These are phyloP conservation scores for Monosporascus sp. DNA, from an alignment of 2,329 filamentous ascomycete genomes.

Conservation along the genomic window DNA sequence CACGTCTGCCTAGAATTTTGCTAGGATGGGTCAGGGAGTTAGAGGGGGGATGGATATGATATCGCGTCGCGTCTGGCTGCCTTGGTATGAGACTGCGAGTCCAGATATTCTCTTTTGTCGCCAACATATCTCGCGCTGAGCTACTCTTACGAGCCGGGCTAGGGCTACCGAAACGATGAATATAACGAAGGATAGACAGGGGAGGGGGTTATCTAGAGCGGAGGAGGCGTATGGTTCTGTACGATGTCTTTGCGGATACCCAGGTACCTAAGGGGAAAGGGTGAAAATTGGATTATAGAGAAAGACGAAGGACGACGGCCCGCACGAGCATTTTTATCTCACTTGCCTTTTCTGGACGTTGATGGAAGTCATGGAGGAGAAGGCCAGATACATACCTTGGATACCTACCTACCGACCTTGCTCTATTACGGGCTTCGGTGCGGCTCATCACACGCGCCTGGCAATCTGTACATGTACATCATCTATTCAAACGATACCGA, in stretches of 20 bases:
- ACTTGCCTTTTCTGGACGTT: constrained; percentile 4
- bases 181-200: constrained; percentile 14
- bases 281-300: constrained; percentile 20
- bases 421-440: not conserved
- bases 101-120: not conserved
- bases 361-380: not conserved
- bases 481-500: not conserved
- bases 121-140: not conserved
- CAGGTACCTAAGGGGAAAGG: constrained; percentile 17
- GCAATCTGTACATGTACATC: not conserved
- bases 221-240: constrained; percentile 22
- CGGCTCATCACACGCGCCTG: not conserved
- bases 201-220: constrained; percentile 17
- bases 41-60: constrained; percentile 6
- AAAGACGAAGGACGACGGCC: constrained; percentile 17
- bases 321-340: constrained; percentile 18
- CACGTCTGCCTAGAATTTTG: not conserved
- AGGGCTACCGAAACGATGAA: constrained; percentile 5
- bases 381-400: not conserved
- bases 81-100: constrained; percentile 4
- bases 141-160: constrained; percentile 4
- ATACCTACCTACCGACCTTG: not conserved
- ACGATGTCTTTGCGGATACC: constrained; percentile 25
- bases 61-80: constrained; percentile 7
- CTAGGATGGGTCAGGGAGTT: constrained; percentile 12